Evolutionary conservation across 768 basidiomycete genomes (phyloP), one percentile per base, ranked within the genome.

Genomic region (Tephrocybe sp.): DNA sequence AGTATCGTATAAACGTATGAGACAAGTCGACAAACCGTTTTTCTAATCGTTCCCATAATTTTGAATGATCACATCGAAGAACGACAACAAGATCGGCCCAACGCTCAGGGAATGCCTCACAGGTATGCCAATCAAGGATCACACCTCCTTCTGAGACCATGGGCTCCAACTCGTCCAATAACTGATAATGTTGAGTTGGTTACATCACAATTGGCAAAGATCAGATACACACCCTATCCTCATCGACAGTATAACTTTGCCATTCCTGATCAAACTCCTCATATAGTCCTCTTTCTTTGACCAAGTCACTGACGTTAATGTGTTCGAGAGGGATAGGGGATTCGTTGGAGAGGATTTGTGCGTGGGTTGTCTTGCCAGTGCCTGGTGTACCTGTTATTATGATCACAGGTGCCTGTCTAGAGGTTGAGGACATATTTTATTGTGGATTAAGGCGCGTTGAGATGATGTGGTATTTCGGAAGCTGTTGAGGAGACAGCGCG

Each of bases 31-130:
- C 79, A 45, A 46, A 93, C 97, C 97, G 77, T 65, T 85, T 85
- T 70, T 98, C 95, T 14, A 98, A 73, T 32, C 97, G 80, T 11
- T 90, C 83, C 91, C 97, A 98, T 23, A 99, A 69, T 52, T 79
- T 70, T 4, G 86, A 78, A 65, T 98, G 96, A 62, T 97, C 77
- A 60, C 95, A 98, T 10, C 87, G 83, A 7, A 98, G 72, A 31
- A 98, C 94, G 34, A 98, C 85, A 41, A 97, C 94, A 26, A 98
- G 78, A 70, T 99, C 97, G 19, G 89, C 77, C 97, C 97, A 98
- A 50, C 96, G 82, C 68, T 99, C 94, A 0, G 97, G 97, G 60
- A 95, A 99, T 32, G 85, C 68, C 55, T 93, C 93, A 69, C 92
- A 94, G 17, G 89, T 89, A 65, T 97, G 93, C 92, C 94, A 96